Base-by-base conservation (phyloP, 805 yeast species). In the Nakazawaea ambrosiae region DNA sequence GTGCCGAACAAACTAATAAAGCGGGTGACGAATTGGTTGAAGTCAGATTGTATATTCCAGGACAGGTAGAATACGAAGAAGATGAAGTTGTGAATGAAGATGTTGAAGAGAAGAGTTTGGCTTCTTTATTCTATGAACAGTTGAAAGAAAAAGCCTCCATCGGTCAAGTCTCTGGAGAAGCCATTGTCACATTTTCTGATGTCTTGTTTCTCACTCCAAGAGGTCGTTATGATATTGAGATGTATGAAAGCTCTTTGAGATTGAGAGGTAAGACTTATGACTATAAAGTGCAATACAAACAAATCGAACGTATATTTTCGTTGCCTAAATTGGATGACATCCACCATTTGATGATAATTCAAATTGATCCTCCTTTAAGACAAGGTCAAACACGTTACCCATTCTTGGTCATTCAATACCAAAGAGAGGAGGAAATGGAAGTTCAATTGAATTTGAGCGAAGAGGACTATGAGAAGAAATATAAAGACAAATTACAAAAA, bases 361-460 rank as follows among this genome's bases (percentile, higher is more conserved):
- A 94, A 53, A 82, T 92, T 32, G 97, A 90, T 49, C 98, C 98
- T 19, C 98, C 99, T 2, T 67, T 92, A 46, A 79, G 97, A 58
- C 99, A 92, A 63, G 99, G 99, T 39, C 97, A 92, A 63, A 92
- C 98, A 0, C 76, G 96, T 43, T 90, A 92, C 53, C 95, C 96
- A 28, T 92, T 86, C 57, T 66, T 92, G 55, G 90, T 88, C 11
- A 62, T 90, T 57, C 98, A 92, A 63, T 86, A 92, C 54, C 75
- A 81, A 43, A 76, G 79, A 38, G 96, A 88, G 46, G 98, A 92
- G 59, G 95, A 85, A 54, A 74, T 86, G 34, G 96, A 88, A 58
- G 80, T 90, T 27, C 96, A 87, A 53, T 68, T 92, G 50, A 89
- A 92, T 54, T 58, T 92, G 16, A 78, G 79, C 27, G 95, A 89